Evolutionary conservation across 2,329 filamentous ascomycete genomes (phyloP).

Genomic region (Didymella glomerata): DNA sequence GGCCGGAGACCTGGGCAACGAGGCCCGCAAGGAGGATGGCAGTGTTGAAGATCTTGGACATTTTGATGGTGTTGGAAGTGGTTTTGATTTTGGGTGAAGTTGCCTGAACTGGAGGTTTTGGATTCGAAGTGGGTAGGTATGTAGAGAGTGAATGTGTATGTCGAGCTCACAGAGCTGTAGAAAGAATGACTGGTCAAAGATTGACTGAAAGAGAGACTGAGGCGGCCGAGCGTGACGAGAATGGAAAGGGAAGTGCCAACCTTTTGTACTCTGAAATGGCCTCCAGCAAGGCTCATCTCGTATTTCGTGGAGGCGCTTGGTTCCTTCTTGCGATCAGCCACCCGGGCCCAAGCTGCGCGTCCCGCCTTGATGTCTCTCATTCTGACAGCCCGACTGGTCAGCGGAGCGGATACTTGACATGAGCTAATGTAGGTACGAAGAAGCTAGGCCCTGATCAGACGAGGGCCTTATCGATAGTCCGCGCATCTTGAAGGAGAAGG

Average conservation of each 20-base stretch:
- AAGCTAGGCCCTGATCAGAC: slow-evolving; percentile 13
- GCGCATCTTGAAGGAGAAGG: slow-evolving; percentile 9
- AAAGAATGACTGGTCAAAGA: slow-evolving; percentile 40
- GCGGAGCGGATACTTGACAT: slow-evolving; percentile 14
- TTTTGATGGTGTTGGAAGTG: slow-evolving; percentile 21
- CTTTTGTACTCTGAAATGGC: slow-evolving; percentile 18
- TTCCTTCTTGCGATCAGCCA: slow-evolving; percentile 15
- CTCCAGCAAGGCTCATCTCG: slow-evolving; percentile 8
- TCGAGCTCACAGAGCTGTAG: slow-evolving; percentile 45
- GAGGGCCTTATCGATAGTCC: slow-evolving; percentile 20
- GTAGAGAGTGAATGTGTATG: slow-evolving; percentile 27
- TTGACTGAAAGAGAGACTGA: slow-evolving; percentile 40
- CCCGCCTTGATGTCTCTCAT: slow-evolving; percentile 8
- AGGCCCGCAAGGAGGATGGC: slow-evolving; percentile 40
- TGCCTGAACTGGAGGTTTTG: slow-evolving; percentile 17
- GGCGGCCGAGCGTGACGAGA: slow-evolving; percentile 21
- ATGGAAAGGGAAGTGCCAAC: not conserved
- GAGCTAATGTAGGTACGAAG: slow-evolving; percentile 25
- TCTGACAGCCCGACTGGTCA: slow-evolving; percentile 14
- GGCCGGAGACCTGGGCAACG: slow-evolving; percentile 34
- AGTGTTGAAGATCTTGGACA: slow-evolving; percentile 43
- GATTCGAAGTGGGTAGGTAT: slow-evolving; percentile 8
- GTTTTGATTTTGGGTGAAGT: slow-evolving; percentile 12
- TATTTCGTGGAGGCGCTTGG: slow-evolving; percentile 12
- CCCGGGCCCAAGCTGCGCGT: slow-evolving; percentile 18